Percentiles rank a stretch among this genome's conserved stretches.
These are phyloP conservation scores for Yamadazyma philogaea DNA, from an alignment of 805 yeast species.

Conservation along the genomic window DNA sequence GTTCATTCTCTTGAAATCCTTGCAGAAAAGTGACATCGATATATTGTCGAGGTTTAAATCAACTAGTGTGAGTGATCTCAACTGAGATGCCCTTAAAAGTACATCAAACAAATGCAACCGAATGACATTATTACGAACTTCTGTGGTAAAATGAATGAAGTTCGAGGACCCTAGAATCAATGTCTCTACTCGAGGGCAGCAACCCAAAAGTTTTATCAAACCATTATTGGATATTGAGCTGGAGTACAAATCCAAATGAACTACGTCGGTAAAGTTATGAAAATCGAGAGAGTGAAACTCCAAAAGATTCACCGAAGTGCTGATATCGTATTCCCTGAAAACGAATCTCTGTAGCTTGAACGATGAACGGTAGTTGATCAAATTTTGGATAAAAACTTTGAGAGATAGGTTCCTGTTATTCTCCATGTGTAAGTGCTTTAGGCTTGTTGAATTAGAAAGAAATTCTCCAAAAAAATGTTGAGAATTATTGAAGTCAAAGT, in stretches of 20 bases:
- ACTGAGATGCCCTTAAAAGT: slow-evolving; percentile 17
- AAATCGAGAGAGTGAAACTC: slow-evolving; percentile 26
- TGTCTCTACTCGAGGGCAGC: slow-evolving; percentile 27
- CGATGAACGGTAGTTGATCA: slow-evolving; percentile 26
- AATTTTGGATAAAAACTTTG: slow-evolving; percentile 24
- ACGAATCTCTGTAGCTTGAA: slow-evolving; percentile 25
- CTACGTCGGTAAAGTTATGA: slow-evolving; percentile 21
- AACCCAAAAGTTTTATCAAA: slow-evolving; percentile 35
- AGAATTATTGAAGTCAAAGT: slow-evolving; percentile 28
- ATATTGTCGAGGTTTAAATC: slow-evolving; percentile 37
- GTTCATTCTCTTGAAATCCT: slow-evolving; percentile 20
- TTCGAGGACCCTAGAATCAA: slow-evolving; percentile 30
- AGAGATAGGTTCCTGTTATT: slow-evolving; percentile 30
- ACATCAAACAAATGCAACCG: slow-evolving; percentile 19
- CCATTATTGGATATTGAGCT: slow-evolving; percentile 41
- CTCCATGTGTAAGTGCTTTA: slow-evolving; percentile 29
- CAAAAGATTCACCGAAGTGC: slow-evolving; percentile 21
- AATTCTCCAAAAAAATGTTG: slow-evolving; percentile 28
- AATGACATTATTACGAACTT: slow-evolving; percentile 13
- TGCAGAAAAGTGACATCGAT: slow-evolving; percentile 27
- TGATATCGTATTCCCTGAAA: slow-evolving; percentile 28
- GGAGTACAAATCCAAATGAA: slow-evolving; percentile 35
- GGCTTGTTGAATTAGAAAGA: slow-evolving; percentile 16
- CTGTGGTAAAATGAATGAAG: slow-evolving; percentile 27
- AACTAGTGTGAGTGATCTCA: slow-evolving; percentile 25